phyloP scores from a whole-genome alignment of 2,329 filamentous ascomycete genomes.

The Orbilia ellipsospora region DNA sequence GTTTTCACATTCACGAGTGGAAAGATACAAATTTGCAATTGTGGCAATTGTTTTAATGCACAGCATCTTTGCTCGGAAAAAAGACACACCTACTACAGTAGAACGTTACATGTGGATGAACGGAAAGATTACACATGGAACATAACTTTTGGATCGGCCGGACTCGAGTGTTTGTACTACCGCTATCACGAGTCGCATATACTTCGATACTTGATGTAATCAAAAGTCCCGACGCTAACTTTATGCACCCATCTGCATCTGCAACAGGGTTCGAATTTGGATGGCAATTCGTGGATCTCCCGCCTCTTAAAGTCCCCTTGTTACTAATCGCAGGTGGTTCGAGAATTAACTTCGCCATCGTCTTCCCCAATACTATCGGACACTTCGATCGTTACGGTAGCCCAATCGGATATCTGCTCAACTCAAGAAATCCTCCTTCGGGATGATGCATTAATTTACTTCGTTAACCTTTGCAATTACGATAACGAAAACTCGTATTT shows the following conservation, averaged over 20 bases:
- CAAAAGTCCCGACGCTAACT: constrained; percentile 11
- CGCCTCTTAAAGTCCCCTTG: not conserved
- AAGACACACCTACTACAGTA: not conserved
- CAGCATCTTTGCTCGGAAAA: constrained; percentile 24
- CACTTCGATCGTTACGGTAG: not conserved
- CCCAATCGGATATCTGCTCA: not conserved
- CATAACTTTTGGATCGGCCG: constrained; percentile 17
- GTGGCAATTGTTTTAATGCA: not conserved
- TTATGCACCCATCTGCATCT: constrained; percentile 11
- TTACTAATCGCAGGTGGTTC: no score
- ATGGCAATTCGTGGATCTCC: constrained; percentile 30
- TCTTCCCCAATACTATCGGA: not conserved
- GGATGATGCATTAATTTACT: not conserved
- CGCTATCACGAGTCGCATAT: no score
- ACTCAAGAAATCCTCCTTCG: not conserved
- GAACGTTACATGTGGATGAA: constrained; percentile 12
- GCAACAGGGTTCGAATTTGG: constrained; percentile 14
- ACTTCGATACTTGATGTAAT: not conserved
- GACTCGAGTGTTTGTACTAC: not conserved
- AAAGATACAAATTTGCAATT: constrained; percentile 2
- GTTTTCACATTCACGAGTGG: not conserved
- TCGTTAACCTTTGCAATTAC: not conserved
- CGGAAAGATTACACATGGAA: constrained; percentile 22
- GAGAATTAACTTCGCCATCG: no score
- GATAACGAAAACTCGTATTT: constrained; percentile 19